A percentile compares a stretch with the other conserved stretches of the same genome.
phyloP scores from a whole-genome alignment of 768 basidiomycete genomes.

The Hortiboletus campestris region DNA sequence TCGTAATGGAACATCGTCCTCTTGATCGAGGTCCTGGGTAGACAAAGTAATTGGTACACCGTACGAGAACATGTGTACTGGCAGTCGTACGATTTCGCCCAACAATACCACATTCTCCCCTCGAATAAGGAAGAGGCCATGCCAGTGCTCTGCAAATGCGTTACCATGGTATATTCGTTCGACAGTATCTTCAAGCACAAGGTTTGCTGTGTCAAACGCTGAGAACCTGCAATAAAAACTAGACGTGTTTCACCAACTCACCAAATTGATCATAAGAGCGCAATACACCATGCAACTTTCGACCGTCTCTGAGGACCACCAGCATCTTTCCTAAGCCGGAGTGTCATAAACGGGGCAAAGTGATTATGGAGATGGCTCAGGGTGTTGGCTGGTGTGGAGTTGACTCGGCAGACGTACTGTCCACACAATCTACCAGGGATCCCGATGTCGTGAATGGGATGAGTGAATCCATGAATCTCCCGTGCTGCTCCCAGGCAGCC shows the following conservation, averaged over 20 bases:
- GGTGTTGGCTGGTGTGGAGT: slow-evolving; percentile 45
- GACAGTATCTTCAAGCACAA: slow-evolving; percentile 93
- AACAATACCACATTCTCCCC: slow-evolving; percentile 98
- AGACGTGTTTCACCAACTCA: slow-evolving; percentile 37
- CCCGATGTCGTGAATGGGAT: slow-evolving; percentile 99
- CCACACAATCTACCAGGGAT: slow-evolving; percentile 97
- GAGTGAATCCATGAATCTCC: slow-evolving; percentile 78
- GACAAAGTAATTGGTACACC: slow-evolving; percentile 4
- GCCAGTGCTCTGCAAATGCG: slow-evolving; percentile 83
- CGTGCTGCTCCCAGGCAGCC: slow-evolving; percentile 37
- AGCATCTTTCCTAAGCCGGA: slow-evolving; percentile 88
- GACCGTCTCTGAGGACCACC: slow-evolving; percentile 92
- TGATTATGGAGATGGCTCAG: slow-evolving; percentile 48
- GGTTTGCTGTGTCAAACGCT: slow-evolving; percentile 66
- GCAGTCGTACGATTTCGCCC: slow-evolving; percentile 85
- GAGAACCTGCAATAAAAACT: neutral
- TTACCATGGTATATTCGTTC: slow-evolving; percentile 92
- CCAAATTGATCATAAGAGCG: slow-evolving; percentile 99
- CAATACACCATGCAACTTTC: slow-evolving; percentile 94
- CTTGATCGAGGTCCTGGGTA: slow-evolving; percentile 82
- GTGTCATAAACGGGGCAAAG: slow-evolving; percentile 21
- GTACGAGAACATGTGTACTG: neutral
- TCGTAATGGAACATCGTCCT: slow-evolving; percentile 81
- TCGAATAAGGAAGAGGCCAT: slow-evolving; percentile 90
- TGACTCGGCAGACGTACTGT: slow-evolving; percentile 87